Evolutionary conservation across 2,329 filamentous ascomycete species (phyloP).

Genomic region (Alternaria brassicae): DNA sequence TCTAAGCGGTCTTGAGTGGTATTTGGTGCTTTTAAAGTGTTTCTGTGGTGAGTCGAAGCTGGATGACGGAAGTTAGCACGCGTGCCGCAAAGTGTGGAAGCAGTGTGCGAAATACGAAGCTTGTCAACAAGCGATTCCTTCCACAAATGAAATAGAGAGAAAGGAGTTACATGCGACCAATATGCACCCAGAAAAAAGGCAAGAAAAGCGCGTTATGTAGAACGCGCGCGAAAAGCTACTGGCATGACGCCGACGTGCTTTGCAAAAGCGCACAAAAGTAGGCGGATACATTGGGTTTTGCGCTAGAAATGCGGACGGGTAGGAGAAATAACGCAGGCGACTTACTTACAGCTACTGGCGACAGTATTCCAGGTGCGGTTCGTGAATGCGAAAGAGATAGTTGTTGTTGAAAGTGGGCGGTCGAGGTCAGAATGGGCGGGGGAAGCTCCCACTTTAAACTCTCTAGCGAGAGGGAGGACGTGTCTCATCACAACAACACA

Average conservation of each 20-base stretch:
- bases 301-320: background rate
- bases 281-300: background rate
- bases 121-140: background rate
- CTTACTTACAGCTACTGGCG: constrained; percentile 10
- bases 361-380: constrained; percentile 1
- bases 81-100: constrained; percentile 4
- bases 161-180: background rate
- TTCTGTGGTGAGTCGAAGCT: constrained; percentile 2
- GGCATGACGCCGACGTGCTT: background rate
- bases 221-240: constrained; percentile 3
- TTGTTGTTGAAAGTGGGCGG: constrained; percentile 21
- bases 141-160: background rate
- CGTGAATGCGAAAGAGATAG: constrained; percentile 16
- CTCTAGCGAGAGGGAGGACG: constrained; percentile 7
- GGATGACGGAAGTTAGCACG: background rate
- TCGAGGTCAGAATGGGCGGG: constrained; percentile 10
- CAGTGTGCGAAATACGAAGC: constrained; percentile 1
- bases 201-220: constrained; percentile 1
- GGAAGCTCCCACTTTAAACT: constrained; percentile 16
- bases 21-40: background rate
- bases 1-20: background rate
- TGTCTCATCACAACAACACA: constrained; percentile 29
- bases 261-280: constrained; percentile 4
- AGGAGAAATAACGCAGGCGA: constrained; percentile 17
- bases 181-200: background rate